These are phyloP conservation scores for Ensete ventricosum DNA, from an alignment of 176 grass and related monocot species.

Conservation along the genomic window DNA sequence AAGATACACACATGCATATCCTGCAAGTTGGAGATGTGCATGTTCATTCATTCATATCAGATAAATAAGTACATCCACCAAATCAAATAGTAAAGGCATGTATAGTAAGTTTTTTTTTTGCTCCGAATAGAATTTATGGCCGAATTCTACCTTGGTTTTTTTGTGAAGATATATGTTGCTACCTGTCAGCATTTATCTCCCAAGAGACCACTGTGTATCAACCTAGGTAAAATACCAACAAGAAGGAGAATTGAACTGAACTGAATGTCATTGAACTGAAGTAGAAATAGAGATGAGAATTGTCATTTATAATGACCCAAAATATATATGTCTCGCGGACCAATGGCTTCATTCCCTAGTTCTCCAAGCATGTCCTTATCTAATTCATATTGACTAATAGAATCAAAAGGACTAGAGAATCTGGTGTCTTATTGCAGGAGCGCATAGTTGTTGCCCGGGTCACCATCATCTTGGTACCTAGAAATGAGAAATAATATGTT, in stretches of 20 bases:
- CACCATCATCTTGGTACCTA: constrained; percentile 14
- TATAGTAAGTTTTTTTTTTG: no score
- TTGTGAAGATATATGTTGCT: not conserved
- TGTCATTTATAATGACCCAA: constrained; percentile 15
- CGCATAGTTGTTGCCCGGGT: not conserved
- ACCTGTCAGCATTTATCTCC: not conserved
- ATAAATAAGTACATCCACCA: no score
- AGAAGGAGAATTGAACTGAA: not conserved
- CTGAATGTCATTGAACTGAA: constrained; percentile 7
- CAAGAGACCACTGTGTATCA: not conserved
- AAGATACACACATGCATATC: no score
- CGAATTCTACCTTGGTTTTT: no score
- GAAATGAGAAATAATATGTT: not conserved
- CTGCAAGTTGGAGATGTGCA: no score
- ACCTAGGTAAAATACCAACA: no score
- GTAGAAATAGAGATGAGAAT: not conserved
- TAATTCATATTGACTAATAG: constrained; percentile 1
- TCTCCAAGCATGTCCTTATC: constrained; percentile 21
- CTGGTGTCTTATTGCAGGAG: not conserved
- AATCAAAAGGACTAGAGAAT: constrained; percentile 22
- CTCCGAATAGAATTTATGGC: no score
- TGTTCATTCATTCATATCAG: no score
- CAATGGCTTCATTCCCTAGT: constrained; percentile 27
- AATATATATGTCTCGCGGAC: constrained; percentile 17
- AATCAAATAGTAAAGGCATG: no score